These are phyloP conservation scores for Hibiscus mutabilis DNA, from an alignment of 345 rosid genomes.

Conservation along the genomic window DNA sequence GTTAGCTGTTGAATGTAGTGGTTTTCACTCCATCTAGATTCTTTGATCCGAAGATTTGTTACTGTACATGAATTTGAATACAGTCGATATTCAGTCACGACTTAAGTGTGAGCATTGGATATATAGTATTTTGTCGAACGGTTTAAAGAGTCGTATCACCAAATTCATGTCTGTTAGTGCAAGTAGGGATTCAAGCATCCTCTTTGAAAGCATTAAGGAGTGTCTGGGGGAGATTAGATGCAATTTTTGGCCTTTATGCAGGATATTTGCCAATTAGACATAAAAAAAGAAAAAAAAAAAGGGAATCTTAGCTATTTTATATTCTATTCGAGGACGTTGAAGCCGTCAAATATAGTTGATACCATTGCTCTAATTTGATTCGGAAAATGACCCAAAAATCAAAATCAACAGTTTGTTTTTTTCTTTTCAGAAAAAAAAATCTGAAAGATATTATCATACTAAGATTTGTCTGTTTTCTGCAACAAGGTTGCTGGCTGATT, in stretches of 20 bases:
- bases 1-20: conserved; percentile 1
- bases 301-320: background rate
- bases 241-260: background rate
- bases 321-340: background rate
- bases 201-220: background rate
- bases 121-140: too few species aligned
- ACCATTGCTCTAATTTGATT: background rate
- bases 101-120: too few species aligned
- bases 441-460: background rate
- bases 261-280: background rate
- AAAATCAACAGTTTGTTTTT: too few species aligned
- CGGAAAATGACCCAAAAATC: background rate
- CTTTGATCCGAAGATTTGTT: background rate
- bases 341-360: background rate
- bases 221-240: background rate
- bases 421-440: too few species aligned
- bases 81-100: background rate
- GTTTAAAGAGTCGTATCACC: too few species aligned
- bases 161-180: too few species aligned
- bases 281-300: background rate
- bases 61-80: background rate
- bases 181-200: background rate
- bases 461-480: background rate
- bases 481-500: background rate
- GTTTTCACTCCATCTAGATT: background rate